A percentile compares a stretch with the other conserved stretches of the same genome.
Conservation (phyloP, 1,139 yeast genomes). For the Zygosaccharomyces pseudobailii region DNA sequence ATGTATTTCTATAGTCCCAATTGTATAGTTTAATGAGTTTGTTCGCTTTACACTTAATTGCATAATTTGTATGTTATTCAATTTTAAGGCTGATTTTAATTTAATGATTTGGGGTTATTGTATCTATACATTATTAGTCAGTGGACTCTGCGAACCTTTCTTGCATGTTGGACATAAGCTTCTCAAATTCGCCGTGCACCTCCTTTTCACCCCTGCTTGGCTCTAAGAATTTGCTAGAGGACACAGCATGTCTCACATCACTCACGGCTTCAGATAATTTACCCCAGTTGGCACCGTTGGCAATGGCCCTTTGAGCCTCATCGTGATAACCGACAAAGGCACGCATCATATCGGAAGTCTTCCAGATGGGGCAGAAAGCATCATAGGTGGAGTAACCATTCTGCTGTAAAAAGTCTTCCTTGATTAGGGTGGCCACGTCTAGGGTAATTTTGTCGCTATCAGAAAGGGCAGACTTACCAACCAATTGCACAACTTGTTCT, state of each 20-base stretch:
- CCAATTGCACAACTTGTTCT: conserved; percentile 98
- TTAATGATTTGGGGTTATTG: not conserved
- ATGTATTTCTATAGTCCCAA: conserved; percentile 4
- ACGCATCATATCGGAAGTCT: conserved; percentile 97
- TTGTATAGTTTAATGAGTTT: conserved; percentile 5
- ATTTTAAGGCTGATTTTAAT: not conserved
- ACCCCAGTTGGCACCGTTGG: conserved; percentile 93
- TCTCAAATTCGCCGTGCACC: conserved; percentile 71
- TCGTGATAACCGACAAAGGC: conserved; percentile 86
- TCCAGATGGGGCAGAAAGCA: conserved; percentile 99
- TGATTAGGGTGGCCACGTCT: conserved; percentile 85
- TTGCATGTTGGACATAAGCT: conserved; percentile 66
- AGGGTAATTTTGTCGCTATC: conserved; percentile 94
- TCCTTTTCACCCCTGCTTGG: conserved; percentile 87
- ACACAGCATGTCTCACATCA: conserved; percentile 88
- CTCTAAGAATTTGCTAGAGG: conserved; percentile 92
- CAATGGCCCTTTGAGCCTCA: conserved; percentile 95
- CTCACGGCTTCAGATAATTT: conserved; percentile 82
- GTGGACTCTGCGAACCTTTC: conserved; percentile 95
- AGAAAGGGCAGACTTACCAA: conserved; percentile 95
- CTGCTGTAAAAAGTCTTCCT: conserved; percentile 98
- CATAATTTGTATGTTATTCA: not conserved
- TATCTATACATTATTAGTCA: conserved; percentile 46
- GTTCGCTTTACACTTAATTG: conserved; percentile 1
- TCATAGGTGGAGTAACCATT: conserved; percentile 98